Evolutionary conservation across 2,329 filamentous ascomycete species (phyloP).

Genomic region (Sporothrix schenckii): DNA sequence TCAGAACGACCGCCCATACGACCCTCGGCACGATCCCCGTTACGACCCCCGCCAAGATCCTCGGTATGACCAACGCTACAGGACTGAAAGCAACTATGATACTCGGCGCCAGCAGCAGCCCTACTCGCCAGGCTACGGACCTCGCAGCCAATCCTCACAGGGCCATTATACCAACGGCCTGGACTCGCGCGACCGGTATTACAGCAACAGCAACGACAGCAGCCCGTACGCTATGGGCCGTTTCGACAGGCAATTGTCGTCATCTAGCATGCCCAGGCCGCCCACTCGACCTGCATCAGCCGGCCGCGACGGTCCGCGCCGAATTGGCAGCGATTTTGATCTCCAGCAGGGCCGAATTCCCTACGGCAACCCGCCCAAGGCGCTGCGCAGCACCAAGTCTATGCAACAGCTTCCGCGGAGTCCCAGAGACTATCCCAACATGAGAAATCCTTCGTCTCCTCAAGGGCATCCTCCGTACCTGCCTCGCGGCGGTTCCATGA

Average conservation of each 20-base stretch:
- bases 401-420: slow-evolving; percentile 32
- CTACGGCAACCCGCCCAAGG: slow-evolving; percentile 21
- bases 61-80: background rate
- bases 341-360: slow-evolving; percentile 9
- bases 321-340: slow-evolving; percentile 5
- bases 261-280: background rate
- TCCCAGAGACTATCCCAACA: slow-evolving; percentile 1
- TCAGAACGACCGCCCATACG: background rate
- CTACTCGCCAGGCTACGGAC: background rate
- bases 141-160: background rate
- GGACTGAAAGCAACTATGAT: background rate
- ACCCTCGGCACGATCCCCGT: background rate
- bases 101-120: background rate
- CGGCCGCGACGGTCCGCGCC: slow-evolving; percentile 13
- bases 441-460: background rate
- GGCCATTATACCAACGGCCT: background rate
- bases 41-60: background rate
- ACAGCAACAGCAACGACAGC: slow-evolving; percentile 15
- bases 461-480: background rate
- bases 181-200: slow-evolving; percentile 17
- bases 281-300: background rate
- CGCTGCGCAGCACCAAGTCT: slow-evolving; percentile 25
- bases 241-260: background rate
- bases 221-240: slow-evolving; percentile 12
- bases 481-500: slow-evolving; percentile 24